Percentiles rank a stretch among this genome's conserved stretches.
Evolutionary conservation across 306 rosid species (phyloP).

Genomic region (Inga leiocalycina): DNA sequence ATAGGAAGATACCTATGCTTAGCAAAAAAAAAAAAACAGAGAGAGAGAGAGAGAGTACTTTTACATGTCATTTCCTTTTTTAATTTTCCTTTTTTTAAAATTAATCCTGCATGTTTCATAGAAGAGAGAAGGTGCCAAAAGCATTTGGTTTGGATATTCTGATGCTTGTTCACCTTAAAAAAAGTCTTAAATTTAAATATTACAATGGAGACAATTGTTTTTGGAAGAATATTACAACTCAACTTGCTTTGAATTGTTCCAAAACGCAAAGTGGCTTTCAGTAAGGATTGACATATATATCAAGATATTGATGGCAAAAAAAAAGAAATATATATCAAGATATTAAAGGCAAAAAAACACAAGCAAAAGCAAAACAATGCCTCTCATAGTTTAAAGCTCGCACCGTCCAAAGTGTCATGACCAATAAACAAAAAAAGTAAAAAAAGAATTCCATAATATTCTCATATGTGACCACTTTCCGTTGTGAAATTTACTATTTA

Average conservation of each 20-base stretch:
- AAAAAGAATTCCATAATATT: neutral
- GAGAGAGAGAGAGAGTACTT: too few species aligned
- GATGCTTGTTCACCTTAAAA: neutral
- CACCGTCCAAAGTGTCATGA: neutral
- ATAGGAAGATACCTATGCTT: too few species aligned
- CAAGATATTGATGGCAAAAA: neutral
- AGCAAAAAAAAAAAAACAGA: too few species aligned
- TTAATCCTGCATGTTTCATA: neutral
- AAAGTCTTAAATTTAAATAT: neutral
- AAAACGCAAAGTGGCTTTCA: neutral
- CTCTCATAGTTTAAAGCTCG: neutral
- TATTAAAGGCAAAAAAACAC: neutral
- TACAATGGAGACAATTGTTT: neutral
- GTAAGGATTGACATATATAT: neutral
- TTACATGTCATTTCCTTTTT: neutral
- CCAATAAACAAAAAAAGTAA: neutral
- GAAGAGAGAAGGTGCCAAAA: neutral
- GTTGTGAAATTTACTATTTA: neutral
- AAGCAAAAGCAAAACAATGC: neutral
- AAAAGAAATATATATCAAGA: neutral
- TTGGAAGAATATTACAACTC: neutral
- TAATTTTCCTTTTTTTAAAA: too few species aligned
- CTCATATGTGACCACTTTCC: neutral
- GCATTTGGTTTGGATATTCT: neutral
- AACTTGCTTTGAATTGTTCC: neutral